Evolutionary conservation across 257 asterid genomes (phyloP).

Genomic region (Gynochthodes officinalis): DNA sequence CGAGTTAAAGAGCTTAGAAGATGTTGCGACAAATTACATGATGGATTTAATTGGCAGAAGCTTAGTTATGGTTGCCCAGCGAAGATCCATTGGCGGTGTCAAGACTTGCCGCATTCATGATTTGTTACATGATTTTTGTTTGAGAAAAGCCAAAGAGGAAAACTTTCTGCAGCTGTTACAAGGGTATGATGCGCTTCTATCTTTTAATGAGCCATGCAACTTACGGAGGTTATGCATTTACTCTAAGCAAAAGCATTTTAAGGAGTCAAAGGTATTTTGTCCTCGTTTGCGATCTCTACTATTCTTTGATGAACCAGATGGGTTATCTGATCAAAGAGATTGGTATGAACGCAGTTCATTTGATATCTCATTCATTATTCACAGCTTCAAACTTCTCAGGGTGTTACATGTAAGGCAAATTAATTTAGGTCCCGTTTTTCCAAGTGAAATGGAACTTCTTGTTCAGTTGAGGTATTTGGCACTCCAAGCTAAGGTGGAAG

Average conservation of each 20-base stretch:
- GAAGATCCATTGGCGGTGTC: not conserved
- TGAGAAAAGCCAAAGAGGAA: not conserved
- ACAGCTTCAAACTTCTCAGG: not conserved
- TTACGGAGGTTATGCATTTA: not conserved
- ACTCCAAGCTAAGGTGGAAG: not conserved
- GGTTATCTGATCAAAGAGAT: not conserved
- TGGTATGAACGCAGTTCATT: not conserved
- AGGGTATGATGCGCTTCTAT: not conserved
- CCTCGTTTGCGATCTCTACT: not conserved
- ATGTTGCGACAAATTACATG: constrained; percentile 5
- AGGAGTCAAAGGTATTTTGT: not conserved
- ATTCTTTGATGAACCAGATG: not conserved
- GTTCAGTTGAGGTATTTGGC: constrained; percentile 13
- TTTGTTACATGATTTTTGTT: not conserved
- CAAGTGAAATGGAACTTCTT: not conserved
- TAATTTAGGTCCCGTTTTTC: not conserved
- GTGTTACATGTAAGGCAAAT: constrained; percentile 6
- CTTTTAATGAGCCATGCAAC: not conserved
- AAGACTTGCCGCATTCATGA: constrained; percentile 5
- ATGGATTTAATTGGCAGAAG: not conserved
- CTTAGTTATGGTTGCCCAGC: not conserved
- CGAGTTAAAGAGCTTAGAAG: not conserved
- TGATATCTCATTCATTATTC: not conserved
- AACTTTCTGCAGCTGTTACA: not conserved
- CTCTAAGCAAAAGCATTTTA: too few relatives aligned